Base-by-base conservation (phyloP, 2,329 filamentous ascomycete genomes). In the Penicillium oxalicum region DNA sequence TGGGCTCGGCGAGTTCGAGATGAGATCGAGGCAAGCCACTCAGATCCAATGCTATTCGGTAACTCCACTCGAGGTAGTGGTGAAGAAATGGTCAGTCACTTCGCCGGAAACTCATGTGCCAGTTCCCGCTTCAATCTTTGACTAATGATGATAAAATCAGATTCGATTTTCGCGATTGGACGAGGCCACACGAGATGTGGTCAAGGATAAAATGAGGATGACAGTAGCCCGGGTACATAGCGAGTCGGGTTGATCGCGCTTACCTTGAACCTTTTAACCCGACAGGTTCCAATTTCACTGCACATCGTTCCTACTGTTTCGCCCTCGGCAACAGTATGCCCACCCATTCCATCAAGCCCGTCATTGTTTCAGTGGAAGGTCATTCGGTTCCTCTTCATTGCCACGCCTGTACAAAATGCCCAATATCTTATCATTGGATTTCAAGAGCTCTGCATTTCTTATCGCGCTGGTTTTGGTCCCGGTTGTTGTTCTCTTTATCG, bases 1-100 rank as follows among this genome's bases (percentile, higher is more conserved):
- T 98, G 91, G 91, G 88, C 94, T 65, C 86, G 91, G 55, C 80
- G 91, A 47, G 91, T 95, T 1, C 84, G 82, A 68, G 87, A 86
- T 66, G 86, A 86, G 13, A 81, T 96, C 38, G 80, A 84, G 44
- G 77, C 80, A 8, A 95, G 89, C 61, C 71, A 89, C 43, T 87
- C 88, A 1, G 91, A 97, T 57, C 74, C 83, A 1, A 83, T 88
- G 4, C 71, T 97, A 25, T 97, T 84, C 70, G 88, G 89, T 5
- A 77, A 77, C 50, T 73, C 75, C 4, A 76, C 77, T 38, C 71
- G 73, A 28, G 71, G 61, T 39, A 72, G 71, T 12, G 70, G 79
- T 8, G 86, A 90, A 65, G 88, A 95, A 56, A 76, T 88, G 69
- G 87, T 91, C 75, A 42, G 58, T 40, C 26, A 8, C 4, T 9